phyloP scores from a whole-genome alignment of 2,329 filamentous ascomycete species.

The Lachnellula hyalina region DNA sequence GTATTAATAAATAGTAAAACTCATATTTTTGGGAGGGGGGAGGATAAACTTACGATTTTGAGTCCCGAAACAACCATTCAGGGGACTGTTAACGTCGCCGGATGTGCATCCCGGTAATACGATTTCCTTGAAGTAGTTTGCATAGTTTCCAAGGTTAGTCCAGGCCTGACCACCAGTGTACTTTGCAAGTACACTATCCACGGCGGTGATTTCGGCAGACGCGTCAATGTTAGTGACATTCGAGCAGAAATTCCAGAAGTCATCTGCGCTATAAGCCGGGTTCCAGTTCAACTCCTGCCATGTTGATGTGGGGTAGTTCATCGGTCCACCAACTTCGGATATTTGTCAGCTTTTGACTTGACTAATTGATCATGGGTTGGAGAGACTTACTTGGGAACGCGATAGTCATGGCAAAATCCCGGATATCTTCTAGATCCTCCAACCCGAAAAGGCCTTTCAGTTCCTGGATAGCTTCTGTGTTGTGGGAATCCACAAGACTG shows the following conservation, averaged over 20 bases:
- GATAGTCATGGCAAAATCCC: conserved; percentile 45
- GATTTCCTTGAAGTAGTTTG: conserved; percentile 44
- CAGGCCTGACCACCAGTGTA: conserved; percentile 46
- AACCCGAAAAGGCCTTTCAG: conserved; percentile 45
- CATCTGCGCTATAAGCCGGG: conserved; percentile 35
- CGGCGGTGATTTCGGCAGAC: conserved; percentile 37
- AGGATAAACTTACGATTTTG: conserved; percentile 13
- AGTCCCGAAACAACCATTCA: conserved; percentile 38
- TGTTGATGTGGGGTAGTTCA: conserved; percentile 44
- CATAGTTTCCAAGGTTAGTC: conserved; percentile 47
- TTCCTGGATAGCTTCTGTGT: conserved; percentile 38
- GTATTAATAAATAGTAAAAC: neutral
- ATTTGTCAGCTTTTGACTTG: neutral
- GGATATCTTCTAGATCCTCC: conserved; percentile 37
- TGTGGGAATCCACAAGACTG: conserved; percentile 37
- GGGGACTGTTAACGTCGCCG: conserved; percentile 37
- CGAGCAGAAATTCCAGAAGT: conserved; percentile 48
- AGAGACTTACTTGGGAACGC: conserved; percentile 34
- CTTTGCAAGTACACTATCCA: conserved; percentile 42
- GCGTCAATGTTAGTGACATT: conserved; percentile 45
- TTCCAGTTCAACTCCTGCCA: conserved; percentile 52
- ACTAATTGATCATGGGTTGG: neutral
- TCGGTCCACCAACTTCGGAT: conserved; percentile 36
- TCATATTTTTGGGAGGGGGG: neutral
- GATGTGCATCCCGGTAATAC: conserved; percentile 39